Base-by-base conservation (phyloP, 164 flowering plant species). In the Paratinospora sagittata region DNA sequence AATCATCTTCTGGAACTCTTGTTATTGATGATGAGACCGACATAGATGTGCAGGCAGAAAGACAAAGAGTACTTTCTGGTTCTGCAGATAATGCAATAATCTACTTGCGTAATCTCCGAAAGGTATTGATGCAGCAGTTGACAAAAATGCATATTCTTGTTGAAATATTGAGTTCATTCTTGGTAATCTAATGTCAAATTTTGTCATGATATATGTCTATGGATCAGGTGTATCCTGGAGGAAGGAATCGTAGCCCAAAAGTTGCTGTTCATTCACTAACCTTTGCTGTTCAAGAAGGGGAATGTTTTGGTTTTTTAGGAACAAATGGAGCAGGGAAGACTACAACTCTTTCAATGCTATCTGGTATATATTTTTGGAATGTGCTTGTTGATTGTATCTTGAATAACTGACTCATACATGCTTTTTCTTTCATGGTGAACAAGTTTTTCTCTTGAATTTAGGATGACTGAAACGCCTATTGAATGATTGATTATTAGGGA, bases 271-370 rank as follows among this genome's bases (percentile, higher is more conserved):
- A 91, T 73, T 88, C 97, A 57, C 84, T 95, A 73, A 84, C 93
- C 73, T 95, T 95, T 73, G 78, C 98, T 66, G 98, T 95, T 74
- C 92, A 87, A 75, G 92, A 88, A 77, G 99, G 99, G 80, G 99
- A 95, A 79, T 95, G 99, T 77, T 95, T 95, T 84, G 99, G 99
- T 14, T 95, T 95, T 78, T 79, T 95, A 62, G 99, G 99, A 81
- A 90, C 98, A 69, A 95, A 92, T 88, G 98, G 99, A 75, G 99
- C 98, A 66, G 99, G 99, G 72, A 95, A 95, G 79, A 92, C 99
- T 23, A 95, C 99, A 19, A 95, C 99, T 39, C 77, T 95, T 58
- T 92, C 97, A 65, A 92, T 95, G 97, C 75, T 95, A 74, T 81
- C 89, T 73, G 98, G 98, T 93, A 80, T 13, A 26, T 39, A 3